Percentiles rank a stretch among this genome's conserved stretches.
Evolutionary conservation across 202 grass and related monocot species (phyloP).

Genomic region (Zoysia matrella): DNA sequence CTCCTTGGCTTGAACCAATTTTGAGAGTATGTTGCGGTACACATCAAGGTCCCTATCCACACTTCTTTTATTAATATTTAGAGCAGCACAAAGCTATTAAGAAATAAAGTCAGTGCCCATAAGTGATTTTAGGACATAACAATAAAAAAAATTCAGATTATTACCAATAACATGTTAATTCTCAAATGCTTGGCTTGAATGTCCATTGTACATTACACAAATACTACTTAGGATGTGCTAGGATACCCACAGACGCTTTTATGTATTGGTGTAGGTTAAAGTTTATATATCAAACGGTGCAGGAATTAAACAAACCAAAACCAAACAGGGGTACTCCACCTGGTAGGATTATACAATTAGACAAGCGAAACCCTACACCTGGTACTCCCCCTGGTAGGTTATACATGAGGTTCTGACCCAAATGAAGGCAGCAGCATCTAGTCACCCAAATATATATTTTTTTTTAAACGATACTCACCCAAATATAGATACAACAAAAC

Average conservation of each 20-base stretch:
- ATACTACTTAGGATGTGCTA: not conserved
- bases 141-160: not conserved
- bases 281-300: not conserved
- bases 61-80: too few species aligned
- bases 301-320: not conserved
- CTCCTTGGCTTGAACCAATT: conserved; percentile 98
- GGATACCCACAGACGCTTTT: not conserved
- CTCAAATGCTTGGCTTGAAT: conserved; percentile 28
- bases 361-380: not conserved
- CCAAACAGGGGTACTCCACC: not conserved
- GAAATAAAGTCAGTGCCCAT: conserved; percentile 44
- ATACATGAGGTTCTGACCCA: not conserved
- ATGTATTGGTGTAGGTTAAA: not conserved
- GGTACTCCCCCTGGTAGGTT: not conserved
- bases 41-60: conserved; percentile 75
- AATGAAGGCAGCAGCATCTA: not conserved
- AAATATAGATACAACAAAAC: not conserved
- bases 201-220: not conserved
- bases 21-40: conserved; percentile 94
- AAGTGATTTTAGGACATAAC: conserved; percentile 21
- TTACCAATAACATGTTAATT: conserved; percentile 1
- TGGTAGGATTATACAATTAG: not conserved
- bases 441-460: not conserved
- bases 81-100: conserved; percentile 64
- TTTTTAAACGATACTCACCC: too few species aligned